Percentiles rank a stretch among this genome's conserved stretches.
Evolutionary conservation across 345 rosid species (phyloP).

Genomic region (Toxicodendron radicans): DNA sequence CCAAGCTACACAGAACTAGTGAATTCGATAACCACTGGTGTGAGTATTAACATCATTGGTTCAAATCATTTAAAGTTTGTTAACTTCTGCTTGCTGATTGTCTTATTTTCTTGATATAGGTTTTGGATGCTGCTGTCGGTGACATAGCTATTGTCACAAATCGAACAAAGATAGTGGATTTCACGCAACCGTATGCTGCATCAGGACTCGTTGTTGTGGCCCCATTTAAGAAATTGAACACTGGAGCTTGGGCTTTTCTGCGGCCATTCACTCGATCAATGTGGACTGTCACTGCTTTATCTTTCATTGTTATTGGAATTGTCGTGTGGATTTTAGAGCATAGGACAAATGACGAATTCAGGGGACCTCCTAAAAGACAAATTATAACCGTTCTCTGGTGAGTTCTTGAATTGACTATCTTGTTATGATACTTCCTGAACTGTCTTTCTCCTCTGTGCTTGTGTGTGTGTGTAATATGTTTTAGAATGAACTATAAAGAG

Average conservation of each 20-base stretch:
- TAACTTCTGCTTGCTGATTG: conserved; percentile 12
- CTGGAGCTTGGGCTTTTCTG: conserved; percentile 96
- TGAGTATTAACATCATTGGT: conserved; percentile 47
- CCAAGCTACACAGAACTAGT: conserved; percentile 85
- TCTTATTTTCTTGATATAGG: conserved; percentile 38
- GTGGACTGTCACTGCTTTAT: conserved; percentile 76
- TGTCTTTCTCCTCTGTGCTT: neutral
- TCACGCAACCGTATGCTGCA: conserved; percentile 86
- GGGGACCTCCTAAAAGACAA: conserved; percentile 87
- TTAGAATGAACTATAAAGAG: neutral
- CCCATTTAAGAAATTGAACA: conserved; percentile 66
- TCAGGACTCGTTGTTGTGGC: conserved; percentile 93
- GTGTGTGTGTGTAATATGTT: neutral
- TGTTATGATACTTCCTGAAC: neutral
- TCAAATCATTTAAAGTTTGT: conserved; percentile 2
- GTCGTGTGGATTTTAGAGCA: conserved; percentile 97
- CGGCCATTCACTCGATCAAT: conserved; percentile 62
- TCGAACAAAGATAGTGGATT: conserved; percentile 83
- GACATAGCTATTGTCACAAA: conserved; percentile 86
- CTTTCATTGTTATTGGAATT: conserved; percentile 70
- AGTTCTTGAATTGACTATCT: conserved; percentile 27
- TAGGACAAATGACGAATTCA: conserved; percentile 84
- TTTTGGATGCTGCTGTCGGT: conserved; percentile 85
- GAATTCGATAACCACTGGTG: conserved; percentile 65
- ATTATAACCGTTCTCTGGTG: conserved; percentile 79